Percentiles rank a stretch among this genome's conserved stretches.
Conservation (phyloP, 495 filamentous ascomycete genomes). For the Penicillium simplicissimum region DNA sequence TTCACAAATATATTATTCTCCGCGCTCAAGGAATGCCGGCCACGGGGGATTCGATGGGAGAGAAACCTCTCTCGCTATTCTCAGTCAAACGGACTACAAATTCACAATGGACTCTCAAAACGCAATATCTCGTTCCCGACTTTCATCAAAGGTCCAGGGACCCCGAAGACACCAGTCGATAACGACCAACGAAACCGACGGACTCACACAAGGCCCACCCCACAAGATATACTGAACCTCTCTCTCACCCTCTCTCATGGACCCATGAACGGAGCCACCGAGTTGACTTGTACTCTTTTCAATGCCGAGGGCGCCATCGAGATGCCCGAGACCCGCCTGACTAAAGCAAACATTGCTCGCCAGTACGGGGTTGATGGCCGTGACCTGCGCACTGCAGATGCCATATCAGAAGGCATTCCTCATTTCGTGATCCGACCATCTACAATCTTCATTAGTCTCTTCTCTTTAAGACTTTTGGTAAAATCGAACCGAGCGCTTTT, state of each 20-base stretch:
- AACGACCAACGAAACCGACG: not conserved
- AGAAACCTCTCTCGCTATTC: not conserved
- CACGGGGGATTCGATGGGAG: not conserved
- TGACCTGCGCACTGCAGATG: conserved; percentile 32
- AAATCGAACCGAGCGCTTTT: conserved; percentile 29
- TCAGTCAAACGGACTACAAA: not conserved
- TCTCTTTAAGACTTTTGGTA: conserved; percentile 33
- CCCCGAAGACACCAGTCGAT: not conserved
- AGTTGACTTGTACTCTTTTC: conserved; percentile 20
- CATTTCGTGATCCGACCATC: conserved; percentile 33
- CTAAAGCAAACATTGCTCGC: conserved; percentile 25
- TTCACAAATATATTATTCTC: not conserved
- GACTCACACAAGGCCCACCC: conserved; percentile 7
- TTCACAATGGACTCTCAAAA: not conserved
- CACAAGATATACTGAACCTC: conserved; percentile 22
- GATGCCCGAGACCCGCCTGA: conserved; percentile 13
- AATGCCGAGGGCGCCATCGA: conserved; percentile 7
- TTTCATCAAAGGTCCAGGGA: not conserved
- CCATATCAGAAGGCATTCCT: conserved; percentile 31
- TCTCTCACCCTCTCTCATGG: conserved; percentile 23
- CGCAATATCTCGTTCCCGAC: not conserved
- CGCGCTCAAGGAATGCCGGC: not conserved
- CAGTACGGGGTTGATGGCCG: conserved; percentile 27
- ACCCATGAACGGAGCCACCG: conserved; percentile 27
- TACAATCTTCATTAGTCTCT: conserved; percentile 33